Conservation (phyloP, 352 stramenopile species). For the Globisporangium spinosum region DNA sequence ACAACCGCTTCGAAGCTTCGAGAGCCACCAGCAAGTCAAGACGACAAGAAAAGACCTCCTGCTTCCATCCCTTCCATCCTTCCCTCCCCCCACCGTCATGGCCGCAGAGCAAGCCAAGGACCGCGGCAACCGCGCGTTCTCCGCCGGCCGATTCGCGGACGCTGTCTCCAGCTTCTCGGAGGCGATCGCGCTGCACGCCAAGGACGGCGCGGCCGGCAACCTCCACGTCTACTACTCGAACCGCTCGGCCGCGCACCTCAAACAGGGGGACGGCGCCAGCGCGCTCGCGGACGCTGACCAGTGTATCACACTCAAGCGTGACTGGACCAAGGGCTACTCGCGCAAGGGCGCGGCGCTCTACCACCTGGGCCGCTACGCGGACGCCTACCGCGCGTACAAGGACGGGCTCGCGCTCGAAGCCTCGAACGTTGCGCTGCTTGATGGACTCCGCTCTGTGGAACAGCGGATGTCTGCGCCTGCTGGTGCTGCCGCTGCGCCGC, state of each 20-base stretch:
- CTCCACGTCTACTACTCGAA: conserved; percentile 81
- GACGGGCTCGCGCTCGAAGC: conserved; percentile 62
- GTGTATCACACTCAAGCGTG: conserved; percentile 67
- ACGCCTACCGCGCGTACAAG: conserved; percentile 78
- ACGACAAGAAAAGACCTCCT: neutral
- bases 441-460: conserved; percentile 65
- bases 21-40: conserved; percentile 7
- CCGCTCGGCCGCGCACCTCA: conserved; percentile 80
- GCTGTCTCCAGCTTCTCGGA: conserved; percentile 75
- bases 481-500: conserved; percentile 3
- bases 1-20: neutral
- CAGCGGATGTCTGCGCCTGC: conserved; percentile 35
- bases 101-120: conserved; percentile 86
- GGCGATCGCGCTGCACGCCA: conserved; percentile 59
- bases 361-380: conserved; percentile 52
- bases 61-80: neutral
- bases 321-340: conserved; percentile 87
- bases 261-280: conserved; percentile 57
- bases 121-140: conserved; percentile 80
- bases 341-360: conserved; percentile 78
- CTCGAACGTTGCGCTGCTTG: conserved; percentile 60
- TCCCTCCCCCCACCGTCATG: conserved; percentile 30
- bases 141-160: conserved; percentile 59
- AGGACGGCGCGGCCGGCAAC: conserved; percentile 29
- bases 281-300: conserved; percentile 79